Conservation (phyloP, 495 filamentous ascomycete species). For the Hamigera avellanea region DNA sequence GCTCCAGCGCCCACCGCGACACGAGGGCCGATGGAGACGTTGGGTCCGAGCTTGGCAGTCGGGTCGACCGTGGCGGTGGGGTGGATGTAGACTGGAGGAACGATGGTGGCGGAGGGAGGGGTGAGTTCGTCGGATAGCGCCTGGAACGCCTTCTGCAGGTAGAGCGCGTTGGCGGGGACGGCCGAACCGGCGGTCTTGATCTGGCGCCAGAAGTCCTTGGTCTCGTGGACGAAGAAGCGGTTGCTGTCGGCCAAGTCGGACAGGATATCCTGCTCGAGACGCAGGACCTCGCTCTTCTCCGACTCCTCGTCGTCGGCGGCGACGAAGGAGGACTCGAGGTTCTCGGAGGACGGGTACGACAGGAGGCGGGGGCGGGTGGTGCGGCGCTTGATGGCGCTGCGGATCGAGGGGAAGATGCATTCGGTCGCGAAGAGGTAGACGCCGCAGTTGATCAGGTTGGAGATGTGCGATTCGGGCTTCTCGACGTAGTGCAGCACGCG, state of each 20-base stretch:
- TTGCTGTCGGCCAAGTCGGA: slow-evolving; percentile 94
- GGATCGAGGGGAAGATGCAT: slow-evolving; percentile 93
- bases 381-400: slow-evolving; percentile 90
- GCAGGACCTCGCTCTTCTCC: slow-evolving; percentile 76
- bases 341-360: slow-evolving; percentile 91
- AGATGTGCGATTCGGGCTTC: slow-evolving; percentile 97
- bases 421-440: slow-evolving; percentile 96
- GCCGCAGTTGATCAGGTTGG: slow-evolving; percentile 97
- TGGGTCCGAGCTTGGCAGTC: slow-evolving; percentile 91
- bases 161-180: slow-evolving; percentile 93
- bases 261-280: slow-evolving; percentile 95
- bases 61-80: slow-evolving; percentile 88
- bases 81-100: slow-evolving; percentile 94
- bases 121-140: slow-evolving; percentile 71
- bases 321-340: slow-evolving; percentile 73
- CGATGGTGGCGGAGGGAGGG: slow-evolving; percentile 74
- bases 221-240: slow-evolving; percentile 97
- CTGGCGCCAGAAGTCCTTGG: slow-evolving; percentile 99
- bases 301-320: slow-evolving; percentile 65
- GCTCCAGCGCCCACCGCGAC: slow-evolving; percentile 76
- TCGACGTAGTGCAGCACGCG: slow-evolving; percentile 98
- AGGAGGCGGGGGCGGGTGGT: slow-evolving; percentile 80
- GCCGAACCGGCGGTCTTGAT: slow-evolving; percentile 99
- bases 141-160: slow-evolving; percentile 92
- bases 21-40: slow-evolving; percentile 89